Conservation (phyloP, 139 green algal species). For the Chara braunii region DNA sequence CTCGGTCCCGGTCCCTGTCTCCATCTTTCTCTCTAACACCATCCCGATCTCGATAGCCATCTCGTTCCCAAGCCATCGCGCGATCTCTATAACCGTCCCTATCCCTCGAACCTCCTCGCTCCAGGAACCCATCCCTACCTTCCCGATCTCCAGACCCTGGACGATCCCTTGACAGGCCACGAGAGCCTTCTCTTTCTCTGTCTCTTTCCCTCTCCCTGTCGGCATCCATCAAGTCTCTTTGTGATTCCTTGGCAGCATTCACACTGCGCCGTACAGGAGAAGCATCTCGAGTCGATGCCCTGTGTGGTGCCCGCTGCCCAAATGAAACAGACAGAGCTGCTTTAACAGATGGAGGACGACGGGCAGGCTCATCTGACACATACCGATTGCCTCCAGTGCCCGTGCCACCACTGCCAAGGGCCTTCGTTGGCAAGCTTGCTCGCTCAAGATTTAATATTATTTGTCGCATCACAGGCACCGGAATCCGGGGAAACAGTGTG, state of each 20-base stretch:
- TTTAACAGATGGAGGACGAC: constrained; percentile 81
- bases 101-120: constrained; percentile 7
- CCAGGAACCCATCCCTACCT: background rate
- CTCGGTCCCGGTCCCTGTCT: constrained; percentile 11
- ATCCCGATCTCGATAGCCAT: constrained; percentile 7
- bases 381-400: constrained; percentile 58
- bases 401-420: constrained; percentile 70
- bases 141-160: background rate
- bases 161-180: background rate
- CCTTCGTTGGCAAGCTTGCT: constrained; percentile 57
- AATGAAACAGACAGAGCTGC: constrained; percentile 81
- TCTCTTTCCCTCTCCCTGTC: constrained; percentile 20
- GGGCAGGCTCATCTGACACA: constrained; percentile 57
- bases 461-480: constrained; percentile 72
- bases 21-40: constrained; percentile 3
- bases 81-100: constrained; percentile 8
- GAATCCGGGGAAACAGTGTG: constrained; percentile 90
- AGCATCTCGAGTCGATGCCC: constrained; percentile 24
- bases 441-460: constrained; percentile 57
- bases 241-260: too few species aligned
- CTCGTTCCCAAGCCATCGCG: background rate
- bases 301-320: constrained; percentile 73
- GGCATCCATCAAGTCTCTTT: too few species aligned
- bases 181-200: constrained; percentile 6
- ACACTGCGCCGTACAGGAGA: constrained; percentile 20